These are phyloP conservation scores for Acanthamoeba castellanii DNA, from an alignment of 208 protist genomes.

Conservation along the genomic window DNA sequence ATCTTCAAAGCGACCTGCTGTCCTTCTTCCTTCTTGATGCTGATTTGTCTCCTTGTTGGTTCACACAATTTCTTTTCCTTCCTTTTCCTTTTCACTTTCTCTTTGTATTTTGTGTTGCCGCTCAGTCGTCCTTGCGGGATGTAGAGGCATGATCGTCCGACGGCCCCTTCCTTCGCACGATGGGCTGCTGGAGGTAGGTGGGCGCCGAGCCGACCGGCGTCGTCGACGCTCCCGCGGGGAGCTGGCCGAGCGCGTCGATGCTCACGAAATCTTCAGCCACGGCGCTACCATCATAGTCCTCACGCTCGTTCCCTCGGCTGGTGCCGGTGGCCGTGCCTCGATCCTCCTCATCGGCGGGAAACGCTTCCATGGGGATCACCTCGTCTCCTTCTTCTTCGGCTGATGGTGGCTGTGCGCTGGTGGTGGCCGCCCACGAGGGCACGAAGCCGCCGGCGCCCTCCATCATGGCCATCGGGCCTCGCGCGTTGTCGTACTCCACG, in stretches of 20 bases:
- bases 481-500: conserved; percentile 18
- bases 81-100: no score
- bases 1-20: not conserved
- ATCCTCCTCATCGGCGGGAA: not conserved
- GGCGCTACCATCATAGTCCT: no score
- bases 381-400: not conserved
- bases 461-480: not conserved
- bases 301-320: not conserved
- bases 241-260: not conserved
- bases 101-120: no score
- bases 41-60: no score
- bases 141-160: not conserved
- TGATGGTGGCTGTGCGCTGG: not conserved
- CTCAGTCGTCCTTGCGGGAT: not conserved
- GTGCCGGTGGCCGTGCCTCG: not conserved
- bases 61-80: no score
- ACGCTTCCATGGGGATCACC: not conserved
- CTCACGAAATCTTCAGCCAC: not conserved
- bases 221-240: not conserved
- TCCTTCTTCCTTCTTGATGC: no score
- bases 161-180: not conserved
- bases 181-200: conserved; percentile 2
- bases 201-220: not conserved
- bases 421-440: not conserved
- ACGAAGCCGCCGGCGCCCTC: not conserved